Base-by-base conservation (phyloP, 2,329 filamentous ascomycete species). In the Cercospora sojina region DNA sequence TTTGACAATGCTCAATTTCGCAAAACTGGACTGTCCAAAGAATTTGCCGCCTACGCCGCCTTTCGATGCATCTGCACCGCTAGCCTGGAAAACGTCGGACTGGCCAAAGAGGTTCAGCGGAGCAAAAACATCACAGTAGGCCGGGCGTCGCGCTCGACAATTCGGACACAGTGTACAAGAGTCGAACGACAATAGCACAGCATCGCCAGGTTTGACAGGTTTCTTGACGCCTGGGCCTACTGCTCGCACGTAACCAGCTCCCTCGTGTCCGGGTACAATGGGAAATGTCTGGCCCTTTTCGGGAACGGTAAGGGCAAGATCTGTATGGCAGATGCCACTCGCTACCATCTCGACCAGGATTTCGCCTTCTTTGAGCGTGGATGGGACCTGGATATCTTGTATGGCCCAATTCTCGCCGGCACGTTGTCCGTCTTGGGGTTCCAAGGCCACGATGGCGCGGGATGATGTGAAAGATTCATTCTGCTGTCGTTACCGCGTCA, bases 191-290 rank as follows among this genome's bases (percentile, higher is more conserved):
- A 75, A 57, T 8, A 75, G 59, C 7, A 74, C 70, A 23, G 71
- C 69, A 57, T 73, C 70, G 18, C 73, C 71, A 23, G 69, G 61
- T 57, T 64, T 62, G 18, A 74, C 13, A n/a, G 64, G 55, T 27
- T 71, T 71, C 10, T 38, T 71, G n/a, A 81, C 75, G 0, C 74
- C 74, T 1, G 74, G 73, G 1, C 81, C 82, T 31, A 82, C 71
- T 27, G 76, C 72, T 63, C 78, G 76, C 16, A 86, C 81, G 43
- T 82, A 79, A 0, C 83, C 83, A 0, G 82, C 71, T 18, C 72
- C 70, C 64, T 74, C 72, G 63, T 73, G 71, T 10, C 72, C 72
- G 25, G 72, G 64, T 13, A 70, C 67, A 23, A 72, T 70, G n/a
- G 71, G 69, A 56, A 73, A 74, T 13, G 68, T 68, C 59, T 70